Evolutionary conservation across 371 early-diverging fungal genomes (phyloP), one percentile per base, ranked within the genome.

Genomic region (Mucor ambiguus): DNA sequence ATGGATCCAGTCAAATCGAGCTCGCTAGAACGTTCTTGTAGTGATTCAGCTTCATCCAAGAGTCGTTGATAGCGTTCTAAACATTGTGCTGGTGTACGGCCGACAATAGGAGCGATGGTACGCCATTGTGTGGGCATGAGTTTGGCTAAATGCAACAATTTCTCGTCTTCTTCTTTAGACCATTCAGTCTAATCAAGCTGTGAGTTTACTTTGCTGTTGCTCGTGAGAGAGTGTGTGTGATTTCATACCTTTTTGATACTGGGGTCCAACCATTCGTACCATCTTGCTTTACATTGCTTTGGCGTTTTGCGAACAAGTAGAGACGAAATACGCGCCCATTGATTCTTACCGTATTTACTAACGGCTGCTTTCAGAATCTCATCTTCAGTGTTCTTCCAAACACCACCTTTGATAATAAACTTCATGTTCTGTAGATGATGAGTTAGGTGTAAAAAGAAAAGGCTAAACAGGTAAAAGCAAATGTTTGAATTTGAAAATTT

Each of bases 71-170:
- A 98, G 64, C 98, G 82, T 72, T 97, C 98, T 65, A 98, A 77
- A 79, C 99, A 98, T 78, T 98, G 97, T n/a, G 96, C 91, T 4
- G 99, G 92, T n/a, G 99, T 96, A 44, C 99, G 87, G 4, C 98
- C 99, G 30, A 98, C 97, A 58, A 98, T 95, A 10, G 98, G 97
- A 4, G 99, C 97, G 69, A 98, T 97, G 2, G 99, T 98, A 58
- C 98, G 87, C 98, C 98, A 98, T 76, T 98, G 99, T 1, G 97
- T 97, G n/a, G 98, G 98, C 97, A 98, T 96, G 32, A 98, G 80
- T 78, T 98, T 97, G 20, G 98, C 99, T 60, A 98, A 84, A 80
- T 98, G 98, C 44, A 98, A 76, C 24, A 98, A 81, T 77, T 97
- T 97, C 73, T 98, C 98, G 75, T 98, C 98, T 76, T 98, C 98